These are phyloP conservation scores for Ganoderma boninense DNA, from an alignment of 1,284 basidiomycete genomes.

Conservation along the genomic window DNA sequence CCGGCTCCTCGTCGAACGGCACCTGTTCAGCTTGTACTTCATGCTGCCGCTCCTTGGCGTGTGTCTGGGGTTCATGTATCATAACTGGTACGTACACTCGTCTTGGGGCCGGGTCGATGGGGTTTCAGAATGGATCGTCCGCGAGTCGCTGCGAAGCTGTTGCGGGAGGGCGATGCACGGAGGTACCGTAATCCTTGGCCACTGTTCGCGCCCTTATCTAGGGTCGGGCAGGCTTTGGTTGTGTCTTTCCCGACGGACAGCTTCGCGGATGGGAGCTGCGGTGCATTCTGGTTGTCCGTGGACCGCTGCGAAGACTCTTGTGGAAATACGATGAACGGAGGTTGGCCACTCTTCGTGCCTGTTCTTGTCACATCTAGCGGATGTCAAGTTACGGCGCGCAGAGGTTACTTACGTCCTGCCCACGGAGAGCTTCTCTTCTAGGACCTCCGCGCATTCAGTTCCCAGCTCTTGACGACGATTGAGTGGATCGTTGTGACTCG, in stretches of 20 bases:
- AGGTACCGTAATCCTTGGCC: background rate
- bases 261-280: background rate
- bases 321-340: no score
- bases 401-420: no score
- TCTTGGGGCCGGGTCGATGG: background rate
- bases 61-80: constrained; percentile 91
- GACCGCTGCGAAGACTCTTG: no score
- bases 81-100: constrained; percentile 81
- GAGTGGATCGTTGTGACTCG: background rate
- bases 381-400: no score
- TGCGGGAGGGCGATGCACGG: background rate
- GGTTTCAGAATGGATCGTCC: constrained; percentile 2
- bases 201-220: background rate
- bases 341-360: no score
- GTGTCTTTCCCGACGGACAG: background rate
- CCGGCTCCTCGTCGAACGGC: constrained; percentile 87
- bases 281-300: background rate
- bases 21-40: constrained; percentile 96
- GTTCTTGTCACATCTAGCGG: no score
- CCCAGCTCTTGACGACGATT: background rate
- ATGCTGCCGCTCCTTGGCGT: constrained; percentile 95
- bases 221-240: background rate
- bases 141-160: background rate
- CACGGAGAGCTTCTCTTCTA: no score
- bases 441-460: no score